Conservation (phyloP, 2,329 filamentous ascomycete genomes). For the Aspergillus tubingensis region DNA sequence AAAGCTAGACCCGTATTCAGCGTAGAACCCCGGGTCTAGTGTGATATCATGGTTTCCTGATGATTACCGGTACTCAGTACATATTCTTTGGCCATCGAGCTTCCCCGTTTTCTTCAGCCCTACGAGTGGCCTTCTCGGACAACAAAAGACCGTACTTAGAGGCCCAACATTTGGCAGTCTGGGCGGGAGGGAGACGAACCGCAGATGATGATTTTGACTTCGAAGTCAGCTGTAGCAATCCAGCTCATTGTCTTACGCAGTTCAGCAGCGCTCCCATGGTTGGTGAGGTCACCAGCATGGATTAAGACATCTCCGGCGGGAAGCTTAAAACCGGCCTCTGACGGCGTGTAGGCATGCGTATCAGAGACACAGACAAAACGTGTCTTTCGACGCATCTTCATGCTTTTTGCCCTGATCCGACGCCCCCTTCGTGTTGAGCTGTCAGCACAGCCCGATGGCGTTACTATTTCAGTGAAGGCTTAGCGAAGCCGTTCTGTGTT, state of each 20-base stretch:
- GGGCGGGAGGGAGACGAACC: constrained; percentile 41
- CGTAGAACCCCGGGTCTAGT: constrained; percentile 53
- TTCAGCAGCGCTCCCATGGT: constrained; percentile 55
- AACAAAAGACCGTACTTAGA: neutral
- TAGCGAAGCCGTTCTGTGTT: neutral
- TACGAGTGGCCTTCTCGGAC: neutral
- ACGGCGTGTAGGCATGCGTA: constrained; percentile 57
- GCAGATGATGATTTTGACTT: constrained; percentile 58
- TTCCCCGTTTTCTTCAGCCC: neutral
- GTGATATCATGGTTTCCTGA: constrained; percentile 62
- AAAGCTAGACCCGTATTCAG: constrained; percentile 43
- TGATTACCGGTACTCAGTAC: neutral
- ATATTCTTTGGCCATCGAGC: neutral
- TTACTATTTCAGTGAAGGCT: neutral
- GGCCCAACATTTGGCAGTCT: neutral
- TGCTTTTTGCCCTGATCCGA: neutral
- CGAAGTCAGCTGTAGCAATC: constrained; percentile 56
- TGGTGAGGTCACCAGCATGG: constrained; percentile 61
- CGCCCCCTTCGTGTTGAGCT: neutral
- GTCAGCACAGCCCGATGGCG: neutral
- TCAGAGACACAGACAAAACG: constrained; percentile 62
- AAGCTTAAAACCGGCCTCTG: constrained; percentile 51
- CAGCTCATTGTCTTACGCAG: constrained; percentile 55
- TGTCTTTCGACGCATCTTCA: constrained; percentile 41
- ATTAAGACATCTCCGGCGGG: constrained; percentile 60